A percentile compares a stretch with the other conserved stretches of the same genome.
Conservation (phyloP, 2,329 filamentous ascomycete species). For the Mycogone perniciosa region DNA sequence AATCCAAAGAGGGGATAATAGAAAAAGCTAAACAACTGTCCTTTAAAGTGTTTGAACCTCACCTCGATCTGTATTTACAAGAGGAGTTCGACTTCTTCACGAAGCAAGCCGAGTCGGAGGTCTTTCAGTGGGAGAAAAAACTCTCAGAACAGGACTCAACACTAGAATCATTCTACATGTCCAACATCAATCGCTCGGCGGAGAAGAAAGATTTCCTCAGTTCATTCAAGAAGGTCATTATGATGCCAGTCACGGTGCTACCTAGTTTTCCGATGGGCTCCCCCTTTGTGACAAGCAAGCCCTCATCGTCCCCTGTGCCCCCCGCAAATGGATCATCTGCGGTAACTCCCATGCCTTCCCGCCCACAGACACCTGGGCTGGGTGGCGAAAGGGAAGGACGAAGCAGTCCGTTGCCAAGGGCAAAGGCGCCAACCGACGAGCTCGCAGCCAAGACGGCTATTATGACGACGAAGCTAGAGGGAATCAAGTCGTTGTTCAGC, state of each 20-base stretch:
- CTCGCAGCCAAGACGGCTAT: slow-evolving; percentile 95
- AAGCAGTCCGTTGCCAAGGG: slow-evolving; percentile 35
- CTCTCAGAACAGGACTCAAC: slow-evolving; percentile 85
- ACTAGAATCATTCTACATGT: slow-evolving; percentile 92
- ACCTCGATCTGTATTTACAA: slow-evolving; percentile 86
- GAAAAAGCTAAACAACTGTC: slow-evolving; percentile 63
- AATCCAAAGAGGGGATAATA: slow-evolving; percentile 52
- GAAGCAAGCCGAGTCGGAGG: slow-evolving; percentile 66
- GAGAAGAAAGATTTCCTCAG: slow-evolving; percentile 95
- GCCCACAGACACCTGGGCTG: slow-evolving; percentile 43
- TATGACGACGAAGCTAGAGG: slow-evolving; percentile 90
- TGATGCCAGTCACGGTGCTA: slow-evolving; percentile 94
- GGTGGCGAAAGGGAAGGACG: slow-evolving; percentile 27
- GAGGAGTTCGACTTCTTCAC: slow-evolving; percentile 88
- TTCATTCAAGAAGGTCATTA: slow-evolving; percentile 97
- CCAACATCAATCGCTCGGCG: slow-evolving; percentile 85
- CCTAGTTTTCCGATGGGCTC: slow-evolving; percentile 58
- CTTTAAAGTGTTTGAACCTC: slow-evolving; percentile 74
- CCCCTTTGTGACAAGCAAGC: slow-evolving; percentile 47
- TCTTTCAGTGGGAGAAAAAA: slow-evolving; percentile 84
- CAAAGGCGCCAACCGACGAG: slow-evolving; percentile 78
- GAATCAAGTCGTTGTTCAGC: slow-evolving; percentile 90
- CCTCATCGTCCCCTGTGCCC: slow-evolving; percentile 19
- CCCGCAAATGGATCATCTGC: slow-evolving; percentile 23
- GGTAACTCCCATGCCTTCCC: slow-evolving; percentile 35